Percentiles rank a stretch among this genome's conserved stretches.
These are phyloP conservation scores for Cicer pinnatifidum DNA, from an alignment of 306 rosid species.

Conservation along the genomic window DNA sequence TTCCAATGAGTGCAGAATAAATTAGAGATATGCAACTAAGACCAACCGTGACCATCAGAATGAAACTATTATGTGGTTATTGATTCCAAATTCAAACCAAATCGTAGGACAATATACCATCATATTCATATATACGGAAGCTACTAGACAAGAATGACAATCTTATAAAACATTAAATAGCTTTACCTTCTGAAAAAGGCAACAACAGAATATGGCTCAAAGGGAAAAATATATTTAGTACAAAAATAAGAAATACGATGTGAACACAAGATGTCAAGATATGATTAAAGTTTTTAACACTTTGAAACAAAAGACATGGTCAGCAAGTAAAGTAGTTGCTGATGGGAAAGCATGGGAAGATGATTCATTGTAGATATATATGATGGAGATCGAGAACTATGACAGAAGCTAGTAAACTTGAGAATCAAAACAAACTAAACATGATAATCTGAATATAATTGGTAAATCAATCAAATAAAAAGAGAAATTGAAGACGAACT, in stretches of 20 bases:
- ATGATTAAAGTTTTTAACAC: background rate
- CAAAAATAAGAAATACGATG: background rate
- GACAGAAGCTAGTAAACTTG: too few relatives aligned
- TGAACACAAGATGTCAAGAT: background rate
- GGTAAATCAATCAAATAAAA: too few relatives aligned
- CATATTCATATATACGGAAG: background rate
- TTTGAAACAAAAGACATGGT: too few relatives aligned
- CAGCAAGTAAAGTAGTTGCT: too few relatives aligned
- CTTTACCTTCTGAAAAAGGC: background rate
- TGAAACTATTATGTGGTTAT: background rate
- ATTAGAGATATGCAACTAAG: background rate
- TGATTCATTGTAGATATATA: too few relatives aligned
- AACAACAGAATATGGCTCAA: background rate
- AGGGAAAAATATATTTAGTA: background rate
- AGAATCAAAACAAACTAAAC: too few relatives aligned
- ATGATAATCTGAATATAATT: too few relatives aligned
- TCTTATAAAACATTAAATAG: background rate
- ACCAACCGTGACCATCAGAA: background rate
- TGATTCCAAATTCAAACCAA: slow-evolving; percentile 4
- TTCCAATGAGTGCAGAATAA: background rate
- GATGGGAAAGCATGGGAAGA: too few relatives aligned
- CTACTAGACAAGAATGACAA: background rate
- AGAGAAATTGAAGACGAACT: too few relatives aligned
- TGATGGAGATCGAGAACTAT: too few relatives aligned
- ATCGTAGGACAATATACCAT: background rate